phyloP scores from a whole-genome alignment of 495 filamentous ascomycete species.

The Tuber microsphaerosporum region DNA sequence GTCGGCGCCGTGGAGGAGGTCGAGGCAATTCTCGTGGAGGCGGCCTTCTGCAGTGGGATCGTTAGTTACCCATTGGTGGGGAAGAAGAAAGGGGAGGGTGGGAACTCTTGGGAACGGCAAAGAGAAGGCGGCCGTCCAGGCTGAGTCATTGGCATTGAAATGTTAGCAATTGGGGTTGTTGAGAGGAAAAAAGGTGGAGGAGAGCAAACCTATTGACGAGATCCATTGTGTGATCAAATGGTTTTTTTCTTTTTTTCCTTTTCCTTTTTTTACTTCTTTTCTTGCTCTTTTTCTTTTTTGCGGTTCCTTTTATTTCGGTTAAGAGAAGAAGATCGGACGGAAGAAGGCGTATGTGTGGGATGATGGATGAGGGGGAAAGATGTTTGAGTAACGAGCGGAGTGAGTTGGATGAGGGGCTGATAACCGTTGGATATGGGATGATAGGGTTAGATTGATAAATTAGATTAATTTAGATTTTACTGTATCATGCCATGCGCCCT shows the following conservation, averaged over 20 bases:
- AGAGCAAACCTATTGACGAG: constrained; percentile 72
- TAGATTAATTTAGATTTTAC: neutral
- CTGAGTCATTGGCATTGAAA: constrained; percentile 45
- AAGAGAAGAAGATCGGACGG: constrained; percentile 1
- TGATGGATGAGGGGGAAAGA: neutral
- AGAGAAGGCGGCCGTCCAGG: constrained; percentile 86
- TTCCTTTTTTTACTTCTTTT: neutral
- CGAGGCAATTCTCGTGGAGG: constrained; percentile 73
- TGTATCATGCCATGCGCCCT: neutral
- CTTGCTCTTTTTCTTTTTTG: neutral
- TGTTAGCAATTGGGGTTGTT: neutral
- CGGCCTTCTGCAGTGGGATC: constrained; percentile 65
- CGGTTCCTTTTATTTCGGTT: neutral
- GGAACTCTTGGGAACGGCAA: constrained; percentile 90
- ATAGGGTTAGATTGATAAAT: constrained; percentile 1
- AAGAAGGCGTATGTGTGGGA: neutral
- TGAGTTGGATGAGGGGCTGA: neutral
- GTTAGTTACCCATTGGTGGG: constrained; percentile 3
- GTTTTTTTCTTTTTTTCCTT: neutral
- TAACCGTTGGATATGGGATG: neutral
- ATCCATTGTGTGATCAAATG: constrained; percentile 54
- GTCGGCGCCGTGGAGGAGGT: constrained; percentile 84
- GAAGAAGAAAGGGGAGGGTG: neutral
- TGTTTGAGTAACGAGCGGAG: neutral
- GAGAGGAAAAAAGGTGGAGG: neutral